Conservation (phyloP, 345 rosid genomes). For the Eucalyptus sp. region DNA sequence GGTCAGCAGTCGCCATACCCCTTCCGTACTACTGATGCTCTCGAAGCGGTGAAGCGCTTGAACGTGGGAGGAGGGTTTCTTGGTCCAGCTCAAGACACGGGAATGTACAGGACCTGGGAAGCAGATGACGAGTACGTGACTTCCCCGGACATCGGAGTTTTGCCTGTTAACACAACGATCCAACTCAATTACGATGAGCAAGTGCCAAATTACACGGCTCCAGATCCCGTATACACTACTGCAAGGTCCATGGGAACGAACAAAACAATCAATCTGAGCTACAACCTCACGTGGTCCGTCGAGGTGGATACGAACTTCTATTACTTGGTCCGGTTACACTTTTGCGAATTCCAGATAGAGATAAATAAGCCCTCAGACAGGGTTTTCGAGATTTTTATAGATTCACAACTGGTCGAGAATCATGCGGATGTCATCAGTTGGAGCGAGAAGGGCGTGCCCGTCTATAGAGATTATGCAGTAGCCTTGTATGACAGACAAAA, state of each 20-base stretch:
- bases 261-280: neutral
- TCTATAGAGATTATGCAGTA: constrained; percentile 12
- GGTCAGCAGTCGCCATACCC: accelerated
- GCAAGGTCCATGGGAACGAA: neutral
- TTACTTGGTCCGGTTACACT: constrained; percentile 13
- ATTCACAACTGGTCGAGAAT: neutral
- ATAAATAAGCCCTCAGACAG: neutral
- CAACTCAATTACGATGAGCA: neutral
- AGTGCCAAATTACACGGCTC: constrained; percentile 16
- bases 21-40: accelerated
- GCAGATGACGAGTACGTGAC: neutral
- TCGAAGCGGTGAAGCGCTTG: neutral
- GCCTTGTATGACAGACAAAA: accelerated
- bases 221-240: constrained; percentile 2
- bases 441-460: constrained; percentile 11
- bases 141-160: neutral
- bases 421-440: neutral
- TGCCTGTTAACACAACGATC: neutral
- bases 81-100: neutral
- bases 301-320: constrained; percentile 15
- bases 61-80: constrained; percentile 15
- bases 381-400: constrained; percentile 7
- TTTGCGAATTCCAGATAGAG: neutral
- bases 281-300: constrained; percentile 25
- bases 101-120: constrained; percentile 14